These are phyloP conservation scores for Fusarium foetens DNA, from an alignment of 2,329 filamentous ascomycete genomes.

Conservation along the genomic window DNA sequence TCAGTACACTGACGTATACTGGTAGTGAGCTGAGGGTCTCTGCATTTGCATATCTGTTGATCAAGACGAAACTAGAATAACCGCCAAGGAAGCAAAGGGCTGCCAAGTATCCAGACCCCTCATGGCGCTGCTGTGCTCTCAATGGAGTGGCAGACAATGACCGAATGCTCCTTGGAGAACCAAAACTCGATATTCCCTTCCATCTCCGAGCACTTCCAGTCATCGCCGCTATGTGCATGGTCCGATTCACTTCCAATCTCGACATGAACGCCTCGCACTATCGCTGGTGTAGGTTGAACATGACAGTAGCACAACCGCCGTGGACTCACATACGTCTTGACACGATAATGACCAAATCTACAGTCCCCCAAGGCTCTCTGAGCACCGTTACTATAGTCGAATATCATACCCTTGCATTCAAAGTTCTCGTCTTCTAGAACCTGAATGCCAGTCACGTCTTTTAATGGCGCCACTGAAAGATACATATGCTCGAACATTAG, in stretches of 20 bases:
- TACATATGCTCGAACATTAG: background rate
- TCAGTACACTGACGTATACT: background rate
- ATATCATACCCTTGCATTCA: constrained; percentile 2
- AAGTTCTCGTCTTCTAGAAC: background rate
- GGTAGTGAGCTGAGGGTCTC: background rate
- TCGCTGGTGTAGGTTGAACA: background rate
- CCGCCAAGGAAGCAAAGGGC: background rate
- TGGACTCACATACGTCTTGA: background rate
- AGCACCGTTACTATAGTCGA: constrained; percentile 2
- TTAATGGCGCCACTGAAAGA: background rate
- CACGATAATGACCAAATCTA: background rate
- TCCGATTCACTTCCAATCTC: background rate
- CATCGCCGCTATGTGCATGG: background rate
- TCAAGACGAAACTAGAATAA: background rate
- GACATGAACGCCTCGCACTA: background rate
- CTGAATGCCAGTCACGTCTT: background rate
- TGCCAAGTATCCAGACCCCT: background rate
- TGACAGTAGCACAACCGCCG: background rate
- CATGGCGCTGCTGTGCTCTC: background rate
- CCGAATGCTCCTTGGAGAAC: constrained; percentile 7
- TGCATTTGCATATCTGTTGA: background rate
- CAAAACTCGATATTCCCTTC: constrained; percentile 9
- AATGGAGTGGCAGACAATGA: background rate
- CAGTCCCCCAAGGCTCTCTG: constrained; percentile 3
- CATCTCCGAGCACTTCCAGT: constrained; percentile 6